Base-by-base conservation (phyloP, 768 basidiomycete genomes). In the Collybia nuda region DNA sequence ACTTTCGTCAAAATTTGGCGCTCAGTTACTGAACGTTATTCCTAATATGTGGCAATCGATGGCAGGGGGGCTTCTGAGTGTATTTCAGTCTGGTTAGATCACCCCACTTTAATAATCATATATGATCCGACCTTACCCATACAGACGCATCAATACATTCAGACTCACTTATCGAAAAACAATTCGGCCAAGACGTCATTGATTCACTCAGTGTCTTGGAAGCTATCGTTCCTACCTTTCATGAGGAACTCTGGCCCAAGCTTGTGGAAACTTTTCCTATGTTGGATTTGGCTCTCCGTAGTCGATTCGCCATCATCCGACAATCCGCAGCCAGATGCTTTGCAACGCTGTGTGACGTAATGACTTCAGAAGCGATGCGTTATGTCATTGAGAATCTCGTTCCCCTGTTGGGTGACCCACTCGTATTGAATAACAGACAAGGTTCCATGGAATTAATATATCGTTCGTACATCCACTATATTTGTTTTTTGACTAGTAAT, bases 21-120 rank as follows among this genome's bases (percentile, higher is more conserved):
- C 81, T 1, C 70, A 69, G 12, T 72, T 98, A 24, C 71, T 98
- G 29, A 79, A 85, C 0, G 76, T 81, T 28, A 82, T 98, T n/a
- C 96, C 97, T 2, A 92, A 84, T 56, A 89, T 98, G 79, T 98
- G 96, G 95, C 85, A 88, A 43, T 93, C 90, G 4, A 92, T 97
- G 84, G 85, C 84, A 12, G 86, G 86, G 19, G 86, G 90, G 19
- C 64, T 97, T 32, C 58, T 88, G 40, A 81, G 79, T 47, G 80
- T 85, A 19, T 93, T 87, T 56, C 71, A 75, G 37, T 65, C 76
- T 29, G 84, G 93, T 93, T 6, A 32, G 6, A 32, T 32, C 32
- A 4, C 24, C 7, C 32, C 32, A 11, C 64, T 39, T 82, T 61
- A 9, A n/a, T 35, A 37, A 38, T 52, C 6, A 42, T 11, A 5